These are phyloP conservation scores for Trametes cubensis DNA, from an alignment of 768 basidiomycete species.

Conservation along the genomic window DNA sequence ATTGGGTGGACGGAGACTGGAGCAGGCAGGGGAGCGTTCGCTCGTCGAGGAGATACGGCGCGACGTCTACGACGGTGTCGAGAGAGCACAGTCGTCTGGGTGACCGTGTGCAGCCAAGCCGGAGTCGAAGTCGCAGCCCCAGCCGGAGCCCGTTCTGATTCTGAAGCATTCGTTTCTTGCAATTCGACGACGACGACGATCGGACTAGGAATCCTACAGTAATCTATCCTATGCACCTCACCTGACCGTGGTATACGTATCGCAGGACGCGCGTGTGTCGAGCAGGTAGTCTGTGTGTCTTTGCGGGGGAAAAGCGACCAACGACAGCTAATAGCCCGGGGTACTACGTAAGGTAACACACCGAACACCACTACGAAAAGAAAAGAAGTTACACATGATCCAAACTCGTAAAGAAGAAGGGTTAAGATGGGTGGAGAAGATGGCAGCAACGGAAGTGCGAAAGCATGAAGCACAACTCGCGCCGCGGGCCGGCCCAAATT, in stretches of 20 bases:
- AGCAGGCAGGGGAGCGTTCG: slow-evolving; percentile 8
- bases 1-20: slow-evolving; percentile 28
- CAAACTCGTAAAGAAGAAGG: background rate
- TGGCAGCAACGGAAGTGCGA: slow-evolving; percentile 12
- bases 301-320: slow-evolving; percentile 1
- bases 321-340: background rate
- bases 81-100: slow-evolving; percentile 17
- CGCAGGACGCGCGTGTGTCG: background rate
- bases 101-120: slow-evolving; percentile 2
- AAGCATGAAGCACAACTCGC: slow-evolving; percentile 7
- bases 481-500: slow-evolving; percentile 7
- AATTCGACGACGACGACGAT: slow-evolving; percentile 2
- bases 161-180: background rate
- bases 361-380: slow-evolving; percentile 12
- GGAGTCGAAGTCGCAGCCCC: slow-evolving; percentile 11
- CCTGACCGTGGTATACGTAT: slow-evolving; percentile 13
- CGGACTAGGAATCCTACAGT: slow-evolving; percentile 19
- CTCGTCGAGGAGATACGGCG: slow-evolving; percentile 16
- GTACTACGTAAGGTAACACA: slow-evolving; percentile 11
- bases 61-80: slow-evolving; percentile 16
- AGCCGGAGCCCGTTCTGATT: slow-evolving; percentile 12
- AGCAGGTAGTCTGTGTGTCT: background rate
- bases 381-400: slow-evolving; percentile 14
- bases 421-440: slow-evolving; percentile 3
- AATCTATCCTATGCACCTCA: slow-evolving; percentile 17